Percentiles rank a stretch among this genome's conserved stretches.
These are phyloP conservation scores for Oleoguttula mirabilis DNA, from an alignment of 495 filamentous ascomycete species.

Conservation along the genomic window DNA sequence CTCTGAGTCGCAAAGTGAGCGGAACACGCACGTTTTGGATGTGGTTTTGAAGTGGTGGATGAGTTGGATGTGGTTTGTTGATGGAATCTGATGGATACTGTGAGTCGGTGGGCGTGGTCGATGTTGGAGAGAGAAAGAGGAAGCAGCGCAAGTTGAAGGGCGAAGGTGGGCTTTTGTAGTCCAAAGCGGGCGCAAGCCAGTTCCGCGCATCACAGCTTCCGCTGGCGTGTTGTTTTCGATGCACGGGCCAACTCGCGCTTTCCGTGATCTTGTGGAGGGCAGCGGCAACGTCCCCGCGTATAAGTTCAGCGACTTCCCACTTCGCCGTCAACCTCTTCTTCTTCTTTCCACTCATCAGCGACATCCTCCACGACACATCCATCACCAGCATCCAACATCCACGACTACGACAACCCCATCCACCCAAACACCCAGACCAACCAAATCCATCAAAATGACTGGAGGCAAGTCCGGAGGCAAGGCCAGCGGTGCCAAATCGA, in stretches of 20 bases:
- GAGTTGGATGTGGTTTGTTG: conserved; percentile 12
- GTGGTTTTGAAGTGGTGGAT: conserved; percentile 9
- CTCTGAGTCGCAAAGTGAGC: too few species aligned
- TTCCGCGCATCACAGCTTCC: too few species aligned
- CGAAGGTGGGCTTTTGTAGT: too few species aligned
- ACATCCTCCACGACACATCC: conserved; percentile 20
- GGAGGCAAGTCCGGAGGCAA: conserved; percentile 97
- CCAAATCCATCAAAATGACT: conserved; percentile 76
- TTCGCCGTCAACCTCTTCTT: too few species aligned
- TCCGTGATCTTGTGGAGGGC: too few species aligned
- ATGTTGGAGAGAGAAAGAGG: conserved; percentile 15
- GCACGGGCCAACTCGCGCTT: too few species aligned
- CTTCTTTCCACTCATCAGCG: conserved; percentile 15
- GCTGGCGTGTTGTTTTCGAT: too few species aligned
- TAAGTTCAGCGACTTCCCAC: too few species aligned
- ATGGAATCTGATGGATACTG: conserved; percentile 15
- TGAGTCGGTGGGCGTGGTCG: conserved; percentile 5
- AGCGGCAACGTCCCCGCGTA: too few species aligned
- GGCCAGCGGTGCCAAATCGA: conserved; percentile 83
- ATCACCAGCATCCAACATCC: conserved; percentile 20
- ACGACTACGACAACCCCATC: conserved; percentile 27
- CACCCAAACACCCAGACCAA: conserved; percentile 13
- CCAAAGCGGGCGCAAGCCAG: too few species aligned
- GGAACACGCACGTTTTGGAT: conserved; percentile 9
- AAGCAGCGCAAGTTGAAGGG: too few species aligned